Conservation (phyloP, 2,329 filamentous ascomycete species). For the Ophiosphaerella narmari region DNA sequence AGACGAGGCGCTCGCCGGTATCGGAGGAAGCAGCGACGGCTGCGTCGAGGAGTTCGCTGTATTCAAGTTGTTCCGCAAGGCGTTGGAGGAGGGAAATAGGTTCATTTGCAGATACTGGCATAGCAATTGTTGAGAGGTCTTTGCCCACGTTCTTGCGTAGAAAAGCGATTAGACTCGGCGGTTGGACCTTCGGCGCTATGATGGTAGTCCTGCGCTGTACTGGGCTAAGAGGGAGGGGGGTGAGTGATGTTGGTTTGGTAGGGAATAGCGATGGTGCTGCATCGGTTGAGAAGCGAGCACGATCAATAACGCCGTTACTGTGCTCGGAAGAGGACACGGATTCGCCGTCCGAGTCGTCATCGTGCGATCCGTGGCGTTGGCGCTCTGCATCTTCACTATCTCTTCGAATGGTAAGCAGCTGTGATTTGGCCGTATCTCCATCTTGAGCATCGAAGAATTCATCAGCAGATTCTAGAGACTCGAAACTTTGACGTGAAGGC, state of each 20-base stretch:
- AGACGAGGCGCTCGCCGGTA: constrained; percentile 74
- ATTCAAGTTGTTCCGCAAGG: constrained; percentile 88
- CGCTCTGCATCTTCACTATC: constrained; percentile 61
- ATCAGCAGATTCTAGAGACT: constrained; percentile 74
- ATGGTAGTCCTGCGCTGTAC: constrained; percentile 73
- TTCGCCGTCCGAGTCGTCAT: constrained; percentile 56
- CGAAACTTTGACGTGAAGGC: constrained; percentile 69
- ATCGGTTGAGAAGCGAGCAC: constrained; percentile 37
- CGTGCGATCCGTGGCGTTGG: constrained; percentile 37
- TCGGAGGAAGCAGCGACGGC: constrained; percentile 58
- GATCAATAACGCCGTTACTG: constrained; percentile 53
- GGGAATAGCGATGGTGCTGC: constrained; percentile 67
- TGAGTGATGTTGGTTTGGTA: constrained; percentile 72
- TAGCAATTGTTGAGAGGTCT: constrained; percentile 92
- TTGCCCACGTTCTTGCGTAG: constrained; percentile 98
- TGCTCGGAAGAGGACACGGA: constrained; percentile 68
- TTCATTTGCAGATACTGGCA: constrained; percentile 97
- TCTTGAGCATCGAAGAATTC: constrained; percentile 92
- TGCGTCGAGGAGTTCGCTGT: constrained; percentile 79
- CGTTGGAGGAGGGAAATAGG: constrained; percentile 87
- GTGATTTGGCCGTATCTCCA: constrained; percentile 59
- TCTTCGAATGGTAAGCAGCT: constrained; percentile 75
- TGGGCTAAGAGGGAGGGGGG: constrained; percentile 74
- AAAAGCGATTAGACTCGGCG: constrained; percentile 91
- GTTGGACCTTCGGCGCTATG: constrained; percentile 73